These are phyloP conservation scores for Santalum album DNA, from an alignment of 164 flowering plant species.

Conservation along the genomic window DNA sequence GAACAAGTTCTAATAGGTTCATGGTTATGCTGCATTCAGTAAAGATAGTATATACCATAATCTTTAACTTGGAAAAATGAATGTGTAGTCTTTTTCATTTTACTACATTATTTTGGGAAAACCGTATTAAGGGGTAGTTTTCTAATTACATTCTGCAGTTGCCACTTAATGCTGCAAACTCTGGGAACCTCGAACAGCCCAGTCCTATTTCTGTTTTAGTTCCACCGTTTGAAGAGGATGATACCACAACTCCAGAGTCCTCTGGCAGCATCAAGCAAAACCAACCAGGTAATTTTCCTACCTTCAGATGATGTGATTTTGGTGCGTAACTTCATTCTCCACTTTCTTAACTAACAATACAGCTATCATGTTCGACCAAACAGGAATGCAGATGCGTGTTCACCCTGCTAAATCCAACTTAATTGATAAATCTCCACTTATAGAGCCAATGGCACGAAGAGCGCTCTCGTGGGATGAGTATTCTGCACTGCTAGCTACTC, in stretches of 20 bases:
- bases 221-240: constrained; percentile 55
- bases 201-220: constrained; percentile 51
- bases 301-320: not conserved
- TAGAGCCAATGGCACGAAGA: constrained; percentile 71
- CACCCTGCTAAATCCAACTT: constrained; percentile 34
- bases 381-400: constrained; percentile 26
- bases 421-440: constrained; percentile 74
- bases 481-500: constrained; percentile 11
- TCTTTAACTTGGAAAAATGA: no score
- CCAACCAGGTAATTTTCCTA: constrained; percentile 28
- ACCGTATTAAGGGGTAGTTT: no score
- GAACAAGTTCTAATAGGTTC: no score
- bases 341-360: not conserved
- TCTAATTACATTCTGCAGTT: no score
- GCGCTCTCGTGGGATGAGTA: constrained; percentile 67
- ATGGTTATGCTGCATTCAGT: no score
- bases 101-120: no score
- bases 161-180: no score
- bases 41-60: no score
- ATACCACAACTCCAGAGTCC: constrained; percentile 20
- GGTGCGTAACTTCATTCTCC: not conserved
- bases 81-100: no score
- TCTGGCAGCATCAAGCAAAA: constrained; percentile 24
- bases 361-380: not conserved
- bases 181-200: constrained; percentile 43